Evolutionary conservation across 306 rosid genomes (phyloP), one percentile per base, ranked within the genome.

Genomic region (Carpinus viminea): DNA sequence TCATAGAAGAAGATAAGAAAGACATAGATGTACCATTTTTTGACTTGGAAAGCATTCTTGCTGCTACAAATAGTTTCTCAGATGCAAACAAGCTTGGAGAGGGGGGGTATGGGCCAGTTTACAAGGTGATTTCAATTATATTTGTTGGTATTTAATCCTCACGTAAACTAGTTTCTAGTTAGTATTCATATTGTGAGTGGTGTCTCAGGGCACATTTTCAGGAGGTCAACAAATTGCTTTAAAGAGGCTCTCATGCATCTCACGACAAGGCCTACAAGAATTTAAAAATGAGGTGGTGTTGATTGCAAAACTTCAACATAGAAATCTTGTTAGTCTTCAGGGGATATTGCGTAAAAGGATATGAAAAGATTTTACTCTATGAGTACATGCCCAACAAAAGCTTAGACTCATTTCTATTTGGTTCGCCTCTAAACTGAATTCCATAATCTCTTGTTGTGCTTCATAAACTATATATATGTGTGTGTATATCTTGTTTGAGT

Each of bases 21-120:
- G 34, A 31, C 3, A 31, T 31, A 31, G 34, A 31, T 31, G 86
- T 91, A 5, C 86, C 92, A n/a, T 71, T 45, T 56, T 87, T 71
- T 28, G 16, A 71, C 72, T 70, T 87, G 31, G 76, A 45, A 20
- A 74, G 83, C 21, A 69, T 91, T 26, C 8, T 82, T 2, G 80
- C 9, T 0, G 96, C 93, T 5, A 89, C 90, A 17, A 76, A 87
- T 68, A 59, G 81, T 48, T 89, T n/a, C n/a, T 86, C 92, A 24
- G 79, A 90, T 21, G 64, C 80, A 65, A 86, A 86, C 71, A 84
- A 80, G 76, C 85, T 85, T 12, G 93, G 91, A 65, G 74, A 13
- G 57, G 96, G 93, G 26, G 96, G 96, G 17, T 89, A 80, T 66
- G 96, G 96, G 17, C 84, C n/a, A 7, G 90, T 91, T 3, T 89